Evolutionary conservation across 345 rosid species (phyloP), one percentile per base, ranked within the genome.

Genomic region (Citrus cavaleriei): DNA sequence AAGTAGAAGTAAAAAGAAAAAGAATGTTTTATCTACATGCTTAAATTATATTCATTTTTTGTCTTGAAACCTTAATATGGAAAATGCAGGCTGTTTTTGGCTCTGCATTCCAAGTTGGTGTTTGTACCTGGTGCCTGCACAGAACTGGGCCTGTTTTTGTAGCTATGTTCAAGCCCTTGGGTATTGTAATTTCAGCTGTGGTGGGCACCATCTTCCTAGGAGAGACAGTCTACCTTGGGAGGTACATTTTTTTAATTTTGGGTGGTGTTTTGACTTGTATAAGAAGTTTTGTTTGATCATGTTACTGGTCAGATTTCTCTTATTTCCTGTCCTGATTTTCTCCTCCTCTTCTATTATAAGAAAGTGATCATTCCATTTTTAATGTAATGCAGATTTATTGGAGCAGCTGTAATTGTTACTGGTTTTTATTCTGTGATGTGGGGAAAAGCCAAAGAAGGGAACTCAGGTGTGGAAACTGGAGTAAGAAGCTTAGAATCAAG

Each of bases 121-220:
- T 91, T 70, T 37, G 80, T 62, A 77, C 94, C 74, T 91, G 91
- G 91, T 91, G 93, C 86, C 73, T 91, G 80, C 89, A 60, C 70
- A 80, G 82, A 81, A 87, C 93, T 0, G 91, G 93, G 54, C 93
- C 92, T 25, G 91, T 90, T 78, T 90, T 91, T 78, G 92, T 91
- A 75, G 32, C 91, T 16, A 85, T 89, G 93, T 90, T 90, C 86
- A 91, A 91, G 86, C 92, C 95, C 64, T 55, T 91, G 81, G 93
- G 93, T 5, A 79, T 90, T 46, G 38, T 87, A 46, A 81, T 90
- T 82, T 86, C 95, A 58, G 90, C 78, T 61, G 85, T 77, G 8
- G 62, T 72, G 7, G 93, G 95, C 64, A 79, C 81, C 66, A 73
- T 87, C 79, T 90, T 80, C 79, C 68, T 82, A 14, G 88, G 92